Evolutionary conservation across 805 yeast species (phyloP).

Genomic region (Monosporozyma siamensis): DNA sequence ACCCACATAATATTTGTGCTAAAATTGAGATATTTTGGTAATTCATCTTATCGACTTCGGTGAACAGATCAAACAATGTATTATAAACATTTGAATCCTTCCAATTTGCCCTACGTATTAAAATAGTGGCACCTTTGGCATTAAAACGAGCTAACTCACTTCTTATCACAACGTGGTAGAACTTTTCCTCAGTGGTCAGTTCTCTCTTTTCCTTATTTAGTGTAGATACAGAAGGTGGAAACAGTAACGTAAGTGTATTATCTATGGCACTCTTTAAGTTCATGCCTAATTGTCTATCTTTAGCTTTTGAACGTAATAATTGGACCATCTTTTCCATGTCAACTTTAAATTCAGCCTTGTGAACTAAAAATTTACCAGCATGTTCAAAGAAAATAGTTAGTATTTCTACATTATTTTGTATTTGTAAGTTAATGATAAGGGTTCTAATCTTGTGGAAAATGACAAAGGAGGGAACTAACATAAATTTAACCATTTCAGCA

Average conservation of each 20-base stretch:
- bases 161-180: conserved; percentile 42
- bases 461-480: conserved; percentile 58
- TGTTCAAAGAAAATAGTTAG: conserved; percentile 63
- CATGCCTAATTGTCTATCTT: conserved; percentile 40
- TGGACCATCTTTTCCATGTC: conserved; percentile 57
- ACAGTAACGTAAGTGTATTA: conserved; percentile 43
- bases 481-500: conserved; percentile 69
- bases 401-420: conserved; percentile 56
- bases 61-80: conserved; percentile 36
- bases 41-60: conserved; percentile 51
- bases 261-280: conserved; percentile 52
- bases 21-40: conserved; percentile 46
- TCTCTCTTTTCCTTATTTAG: conserved; percentile 21
- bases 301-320: conserved; percentile 42
- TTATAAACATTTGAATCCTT: conserved; percentile 29
- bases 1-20: conserved; percentile 38
- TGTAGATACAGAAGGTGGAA: conserved; percentile 43
- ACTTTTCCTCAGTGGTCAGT: conserved; percentile 38
- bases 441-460: conserved; percentile 64
- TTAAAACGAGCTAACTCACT: conserved; percentile 39
- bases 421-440: conserved; percentile 43
- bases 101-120: conserved; percentile 41
- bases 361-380: conserved; percentile 56
- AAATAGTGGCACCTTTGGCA: conserved; percentile 28
- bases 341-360: conserved; percentile 45